Evolutionary conservation across 1,139 yeast species (phyloP).

Genomic region (Suhomyces chickasaworum): DNA sequence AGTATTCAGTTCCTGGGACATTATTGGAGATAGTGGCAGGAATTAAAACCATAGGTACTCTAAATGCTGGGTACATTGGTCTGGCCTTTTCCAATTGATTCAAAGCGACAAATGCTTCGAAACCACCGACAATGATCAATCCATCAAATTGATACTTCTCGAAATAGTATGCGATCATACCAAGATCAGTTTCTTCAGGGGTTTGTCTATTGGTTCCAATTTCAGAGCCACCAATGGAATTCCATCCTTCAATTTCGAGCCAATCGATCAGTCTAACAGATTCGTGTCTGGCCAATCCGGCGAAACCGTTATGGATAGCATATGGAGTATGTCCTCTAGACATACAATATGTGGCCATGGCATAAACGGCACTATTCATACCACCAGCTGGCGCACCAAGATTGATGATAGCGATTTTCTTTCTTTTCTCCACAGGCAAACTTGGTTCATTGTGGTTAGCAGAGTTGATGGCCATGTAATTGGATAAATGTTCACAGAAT

Average conservation of each 20-base stretch:
- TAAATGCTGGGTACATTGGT: constrained; percentile 77
- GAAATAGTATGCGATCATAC: constrained; percentile 86
- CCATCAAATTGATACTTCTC: constrained; percentile 87
- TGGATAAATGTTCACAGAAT: constrained; percentile 74
- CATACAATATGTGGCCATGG: constrained; percentile 88
- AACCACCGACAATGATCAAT: constrained; percentile 88
- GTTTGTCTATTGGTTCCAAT: constrained; percentile 90
- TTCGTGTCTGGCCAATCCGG: constrained; percentile 85
- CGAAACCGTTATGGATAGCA: constrained; percentile 89
- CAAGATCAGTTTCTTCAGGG: constrained; percentile 75
- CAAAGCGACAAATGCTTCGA: constrained; percentile 86
- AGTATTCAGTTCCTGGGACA: constrained; percentile 96
- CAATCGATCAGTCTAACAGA: constrained; percentile 72
- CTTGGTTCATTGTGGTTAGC: constrained; percentile 65
- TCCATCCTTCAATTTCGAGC: constrained; percentile 91
- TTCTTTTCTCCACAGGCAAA: constrained; percentile 57
- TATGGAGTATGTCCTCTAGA: constrained; percentile 86
- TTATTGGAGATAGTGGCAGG: constrained; percentile 98
- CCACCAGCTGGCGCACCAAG: constrained; percentile 99
- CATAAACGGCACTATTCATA: constrained; percentile 88
- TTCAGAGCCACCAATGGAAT: constrained; percentile 89
- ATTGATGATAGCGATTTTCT: constrained; percentile 78
- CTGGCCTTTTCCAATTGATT: constrained; percentile 78
- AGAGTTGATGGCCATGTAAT: constrained; percentile 66
- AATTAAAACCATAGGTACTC: constrained; percentile 88